Evolutionary conservation across 2,329 filamentous ascomycete genomes (phyloP), one percentile per base, ranked within the genome.

Genomic region (Penicillium sp.): DNA sequence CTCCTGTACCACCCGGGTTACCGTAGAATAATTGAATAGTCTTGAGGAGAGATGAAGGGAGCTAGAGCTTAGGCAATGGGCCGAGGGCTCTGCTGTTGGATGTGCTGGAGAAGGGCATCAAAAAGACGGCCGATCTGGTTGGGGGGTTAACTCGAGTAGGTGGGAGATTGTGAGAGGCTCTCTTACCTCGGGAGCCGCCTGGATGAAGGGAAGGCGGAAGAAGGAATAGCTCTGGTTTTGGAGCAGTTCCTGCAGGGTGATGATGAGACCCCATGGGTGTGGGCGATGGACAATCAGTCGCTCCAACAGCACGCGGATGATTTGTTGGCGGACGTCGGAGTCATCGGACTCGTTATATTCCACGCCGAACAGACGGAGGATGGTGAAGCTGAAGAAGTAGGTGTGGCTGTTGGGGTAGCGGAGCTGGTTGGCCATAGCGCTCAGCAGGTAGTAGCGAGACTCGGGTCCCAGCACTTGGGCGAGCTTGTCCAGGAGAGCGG

Each of bases 221-320:
- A 99, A 96, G 68, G 86, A 86, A 74, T 93, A 95, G 69, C 87
- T 90, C 50, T 90, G 87, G 71, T 96, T 97, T 80, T 96, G 95
- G 63, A 96, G 81, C 54, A 99, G 83, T 77, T 97, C 94, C 59
- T 94, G 79, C 57, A 96, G 83, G 34, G 92, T 93, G 59, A 92
- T 87, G 71, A 97, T 87, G 42, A 99, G 79, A 11, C 95, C 95
- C 93, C 93, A 97, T 16, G 95, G 93, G 71, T 97, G 93, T 49
- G 93, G 93, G 77, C 92, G 91, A 72, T 91, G 91, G 21, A 91
- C 89, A 56, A 95, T 85, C 44, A 97, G 80, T 46, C 94, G 86
- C 80, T 99, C 94, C 36, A 97, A 81, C 43, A 99, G 79, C 22
- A 97, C 86, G 44, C 93, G 86, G 49, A 91, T 91, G 55, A 99